Percentiles rank a stretch among this genome's conserved stretches.
These are phyloP conservation scores for Umbelopsis ramanniana DNA, from an alignment of 192 early-diverging fungal genomes.

Conservation along the genomic window DNA sequence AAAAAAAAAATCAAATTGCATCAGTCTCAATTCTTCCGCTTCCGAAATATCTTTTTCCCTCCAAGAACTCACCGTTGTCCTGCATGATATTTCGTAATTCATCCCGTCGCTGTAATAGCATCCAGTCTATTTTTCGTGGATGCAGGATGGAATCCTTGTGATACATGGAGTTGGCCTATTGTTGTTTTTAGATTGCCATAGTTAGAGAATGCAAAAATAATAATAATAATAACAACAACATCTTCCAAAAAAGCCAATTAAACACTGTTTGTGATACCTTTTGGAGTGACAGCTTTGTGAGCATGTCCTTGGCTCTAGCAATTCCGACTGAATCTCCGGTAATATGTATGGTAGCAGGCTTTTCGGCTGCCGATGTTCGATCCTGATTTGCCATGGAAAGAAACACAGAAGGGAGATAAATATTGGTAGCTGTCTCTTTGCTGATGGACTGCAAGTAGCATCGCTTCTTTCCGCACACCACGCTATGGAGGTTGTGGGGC, in stretches of 20 bases:
- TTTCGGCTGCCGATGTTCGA: conserved; percentile 30
- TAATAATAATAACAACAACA: conserved; percentile 39
- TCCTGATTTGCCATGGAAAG: conserved; percentile 21
- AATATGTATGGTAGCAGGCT: conserved; percentile 27
- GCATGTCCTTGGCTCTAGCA: conserved; percentile 22
- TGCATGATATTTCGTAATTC: conserved; percentile 66
- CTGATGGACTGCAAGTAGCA: conserved; percentile 29
- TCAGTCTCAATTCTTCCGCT: not conserved
- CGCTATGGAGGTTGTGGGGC: conserved; percentile 30
- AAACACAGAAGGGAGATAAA: conserved; percentile 75
- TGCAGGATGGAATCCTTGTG: conserved; percentile 46
- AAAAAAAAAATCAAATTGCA: not conserved
- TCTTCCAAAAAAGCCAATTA: conserved; percentile 50
- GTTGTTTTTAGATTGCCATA: conserved; percentile 40
- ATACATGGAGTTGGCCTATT: conserved; percentile 43
- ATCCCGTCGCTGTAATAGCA: conserved; percentile 59
- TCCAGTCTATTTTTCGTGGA: conserved; percentile 77
- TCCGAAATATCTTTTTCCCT: no score
- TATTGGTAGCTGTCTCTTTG: conserved; percentile 56
- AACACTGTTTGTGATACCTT: conserved; percentile 35
- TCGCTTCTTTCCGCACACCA: conserved; percentile 32
- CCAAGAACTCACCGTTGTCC: conserved; percentile 61
- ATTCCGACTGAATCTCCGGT: conserved; percentile 28
- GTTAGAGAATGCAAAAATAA: conserved; percentile 21
- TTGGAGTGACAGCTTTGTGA: conserved; percentile 36